Conservation (phyloP, 208 protist species). For the Angomonas desouzai region DNA sequence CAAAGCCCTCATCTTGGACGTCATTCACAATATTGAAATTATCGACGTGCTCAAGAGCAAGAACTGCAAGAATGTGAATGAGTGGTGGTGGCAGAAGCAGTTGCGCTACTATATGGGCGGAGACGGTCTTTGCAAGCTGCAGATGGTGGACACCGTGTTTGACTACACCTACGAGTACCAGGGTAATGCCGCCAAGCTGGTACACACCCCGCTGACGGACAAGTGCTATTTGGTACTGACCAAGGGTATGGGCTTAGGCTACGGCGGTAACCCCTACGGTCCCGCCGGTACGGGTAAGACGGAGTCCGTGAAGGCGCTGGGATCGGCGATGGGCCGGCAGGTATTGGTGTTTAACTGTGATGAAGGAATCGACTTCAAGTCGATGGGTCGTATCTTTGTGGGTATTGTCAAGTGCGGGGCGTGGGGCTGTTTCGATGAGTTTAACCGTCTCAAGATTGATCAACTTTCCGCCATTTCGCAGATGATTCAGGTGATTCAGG, state of each 20-base stretch:
- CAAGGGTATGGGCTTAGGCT: constrained; percentile 95
- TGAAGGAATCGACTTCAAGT: constrained; percentile 93
- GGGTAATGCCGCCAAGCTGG: constrained; percentile 91
- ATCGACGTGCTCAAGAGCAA: constrained; percentile 74
- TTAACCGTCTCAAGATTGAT: constrained; percentile 94
- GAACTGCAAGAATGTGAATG: constrained; percentile 33
- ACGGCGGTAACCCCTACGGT: constrained; percentile 96
- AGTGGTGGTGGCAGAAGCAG: constrained; percentile 97
- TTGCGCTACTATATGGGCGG: constrained; percentile 90
- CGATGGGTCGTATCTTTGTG: constrained; percentile 93
- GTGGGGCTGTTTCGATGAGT: constrained; percentile 94
- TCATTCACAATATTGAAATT: constrained; percentile 96
- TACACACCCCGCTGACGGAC: constrained; percentile 93
- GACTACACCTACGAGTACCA: constrained; percentile 96
- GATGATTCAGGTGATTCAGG: constrained; percentile 92
- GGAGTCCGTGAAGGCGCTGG: constrained; percentile 95
- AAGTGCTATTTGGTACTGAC: constrained; percentile 97
- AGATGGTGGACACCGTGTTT: constrained; percentile 93
- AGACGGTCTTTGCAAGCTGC: constrained; percentile 61
- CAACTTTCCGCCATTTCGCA: constrained; percentile 94
- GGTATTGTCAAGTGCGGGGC: constrained; percentile 94
- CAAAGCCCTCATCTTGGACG: constrained; percentile 94
- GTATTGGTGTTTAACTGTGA: constrained; percentile 96
- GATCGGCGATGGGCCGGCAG: constrained; percentile 89
- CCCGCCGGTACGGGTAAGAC: constrained; percentile 98